Percentiles rank a stretch among this genome's conserved stretches.
Conservation (phyloP, 1,139 yeast species). For the Geotrichum armillariae region DNA sequence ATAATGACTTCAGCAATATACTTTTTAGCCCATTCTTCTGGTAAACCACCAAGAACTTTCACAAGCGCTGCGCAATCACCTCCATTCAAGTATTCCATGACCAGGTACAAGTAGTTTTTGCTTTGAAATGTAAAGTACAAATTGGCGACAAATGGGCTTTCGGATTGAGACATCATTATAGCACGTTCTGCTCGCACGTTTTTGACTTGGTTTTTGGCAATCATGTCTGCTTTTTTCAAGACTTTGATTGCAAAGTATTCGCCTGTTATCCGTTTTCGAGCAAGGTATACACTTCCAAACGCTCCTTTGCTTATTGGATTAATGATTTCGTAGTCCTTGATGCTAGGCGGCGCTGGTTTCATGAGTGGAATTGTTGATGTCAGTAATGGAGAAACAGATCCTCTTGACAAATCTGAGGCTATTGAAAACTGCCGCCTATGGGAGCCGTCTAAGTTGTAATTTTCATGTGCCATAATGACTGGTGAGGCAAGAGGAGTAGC, state of each 20-base stretch:
- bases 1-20: conserved; percentile 88
- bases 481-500: conserved; percentile 35
- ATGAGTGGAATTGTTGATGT: conserved; percentile 55
- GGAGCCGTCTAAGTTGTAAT: conserved; percentile 17
- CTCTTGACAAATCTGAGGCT: conserved; percentile 24
- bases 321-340: conserved; percentile 82
- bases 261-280: conserved; percentile 80
- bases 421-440: conserved; percentile 32
- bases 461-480: conserved; percentile 31
- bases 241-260: conserved; percentile 96
- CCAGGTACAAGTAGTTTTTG: conserved; percentile 79
- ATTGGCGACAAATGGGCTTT: conserved; percentile 91
- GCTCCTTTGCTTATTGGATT: conserved; percentile 98
- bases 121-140: conserved; percentile 87
- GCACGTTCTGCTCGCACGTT: conserved; percentile 95
- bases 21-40: conserved; percentile 76
- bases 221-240: conserved; percentile 91
- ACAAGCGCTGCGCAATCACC: conserved; percentile 92
- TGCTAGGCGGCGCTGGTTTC: conserved; percentile 57
- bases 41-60: conserved; percentile 77
- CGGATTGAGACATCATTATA: conserved; percentile 94
- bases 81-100: conserved; percentile 94
- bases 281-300: conserved; percentile 90
- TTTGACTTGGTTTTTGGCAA: conserved; percentile 92
- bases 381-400: conserved; percentile 75